phyloP scores from a whole-genome alignment of 116 monocot species.

The Papilionanthe hybrid region DNA sequence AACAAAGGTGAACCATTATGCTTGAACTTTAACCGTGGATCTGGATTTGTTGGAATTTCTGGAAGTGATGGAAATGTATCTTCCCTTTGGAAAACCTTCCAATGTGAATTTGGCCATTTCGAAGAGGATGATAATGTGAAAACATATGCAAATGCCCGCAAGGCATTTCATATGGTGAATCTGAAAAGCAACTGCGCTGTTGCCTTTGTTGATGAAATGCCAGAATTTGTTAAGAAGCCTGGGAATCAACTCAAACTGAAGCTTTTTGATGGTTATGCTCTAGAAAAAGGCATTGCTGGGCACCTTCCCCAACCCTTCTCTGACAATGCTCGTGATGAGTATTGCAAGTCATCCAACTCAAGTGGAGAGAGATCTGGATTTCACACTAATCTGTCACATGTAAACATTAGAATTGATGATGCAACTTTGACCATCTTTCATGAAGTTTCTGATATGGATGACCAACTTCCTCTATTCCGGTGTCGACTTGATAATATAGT shows the following conservation, averaged over 20 bases:
- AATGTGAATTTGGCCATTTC: slow-evolving; percentile 28
- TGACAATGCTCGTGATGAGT: slow-evolving; percentile 1
- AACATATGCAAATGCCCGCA: slow-evolving; percentile 23
- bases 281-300: slow-evolving; percentile 6
- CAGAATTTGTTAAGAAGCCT: slow-evolving; percentile 86
- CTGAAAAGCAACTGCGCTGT: slow-evolving; percentile 55
- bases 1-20: slow-evolving; percentile 44
- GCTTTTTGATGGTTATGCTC: slow-evolving; percentile 35
- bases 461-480: slow-evolving; percentile 53
- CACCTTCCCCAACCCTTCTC: slow-evolving; percentile 1
- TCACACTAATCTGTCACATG: slow-evolving; percentile 15
- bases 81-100: slow-evolving; percentile 57
- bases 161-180: slow-evolving; percentile 73
- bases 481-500: slow-evolving; percentile 32
- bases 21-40: slow-evolving; percentile 51
- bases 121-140: slow-evolving; percentile 38
- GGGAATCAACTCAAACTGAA: slow-evolving; percentile 78
- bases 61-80: slow-evolving; percentile 32
- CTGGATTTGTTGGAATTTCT: slow-evolving; percentile 74
- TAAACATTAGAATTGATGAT: slow-evolving; percentile 45
- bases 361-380: slow-evolving; percentile 14
- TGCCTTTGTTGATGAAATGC: slow-evolving; percentile 74
- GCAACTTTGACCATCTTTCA: slow-evolving; percentile 54
- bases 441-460: slow-evolving; percentile 52
- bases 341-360: slow-evolving; percentile 12